Evolutionary conservation across 352 stramenopile genomes (phyloP).

Genomic region (Globisporangium takayamanum): DNA sequence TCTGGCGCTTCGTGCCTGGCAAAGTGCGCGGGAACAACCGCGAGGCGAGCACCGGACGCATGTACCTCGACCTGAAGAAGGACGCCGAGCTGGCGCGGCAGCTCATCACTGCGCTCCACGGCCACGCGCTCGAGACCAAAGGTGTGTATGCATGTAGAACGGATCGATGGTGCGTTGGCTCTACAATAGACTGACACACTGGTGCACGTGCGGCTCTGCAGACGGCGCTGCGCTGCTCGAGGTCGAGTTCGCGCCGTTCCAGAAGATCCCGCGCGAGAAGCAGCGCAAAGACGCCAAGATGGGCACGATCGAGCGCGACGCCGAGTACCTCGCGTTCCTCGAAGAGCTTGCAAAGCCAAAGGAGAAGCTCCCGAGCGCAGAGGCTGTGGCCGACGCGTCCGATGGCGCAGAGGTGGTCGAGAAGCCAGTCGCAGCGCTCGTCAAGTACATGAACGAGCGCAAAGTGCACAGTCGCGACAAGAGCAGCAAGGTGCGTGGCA

Average conservation of each 20-base stretch:
- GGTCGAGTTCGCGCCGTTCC: conserved; percentile 70
- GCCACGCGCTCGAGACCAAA: conserved; percentile 32
- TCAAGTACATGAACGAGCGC: conserved; percentile 81
- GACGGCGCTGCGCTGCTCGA: conserved; percentile 24
- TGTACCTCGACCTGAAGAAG: conserved; percentile 77
- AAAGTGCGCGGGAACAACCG: conserved; percentile 53
- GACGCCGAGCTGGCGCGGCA: conserved; percentile 38
- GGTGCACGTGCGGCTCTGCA: neutral
- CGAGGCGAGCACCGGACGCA: conserved; percentile 29
- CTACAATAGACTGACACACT: no score
- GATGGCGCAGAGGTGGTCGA: conserved; percentile 41
- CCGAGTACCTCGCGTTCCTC: conserved; percentile 68
- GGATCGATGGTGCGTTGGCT: neutral
- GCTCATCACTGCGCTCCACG: conserved; percentile 50
- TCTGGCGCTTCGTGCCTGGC: conserved; percentile 66
- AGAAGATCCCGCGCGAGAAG: conserved; percentile 79
- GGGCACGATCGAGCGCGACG: conserved; percentile 64
- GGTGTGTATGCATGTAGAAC: conserved; percentile 11
- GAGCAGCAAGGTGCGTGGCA: conserved; percentile 39
- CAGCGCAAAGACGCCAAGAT: conserved; percentile 72
- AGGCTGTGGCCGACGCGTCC: conserved; percentile 40
- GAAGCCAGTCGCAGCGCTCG: conserved; percentile 65
- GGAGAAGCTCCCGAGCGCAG: conserved; percentile 73
- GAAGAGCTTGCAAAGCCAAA: conserved; percentile 58
- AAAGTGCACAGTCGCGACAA: conserved; percentile 61